Conservation (phyloP, 2,329 filamentous ascomycete species). For the Penicillium sp. region DNA sequence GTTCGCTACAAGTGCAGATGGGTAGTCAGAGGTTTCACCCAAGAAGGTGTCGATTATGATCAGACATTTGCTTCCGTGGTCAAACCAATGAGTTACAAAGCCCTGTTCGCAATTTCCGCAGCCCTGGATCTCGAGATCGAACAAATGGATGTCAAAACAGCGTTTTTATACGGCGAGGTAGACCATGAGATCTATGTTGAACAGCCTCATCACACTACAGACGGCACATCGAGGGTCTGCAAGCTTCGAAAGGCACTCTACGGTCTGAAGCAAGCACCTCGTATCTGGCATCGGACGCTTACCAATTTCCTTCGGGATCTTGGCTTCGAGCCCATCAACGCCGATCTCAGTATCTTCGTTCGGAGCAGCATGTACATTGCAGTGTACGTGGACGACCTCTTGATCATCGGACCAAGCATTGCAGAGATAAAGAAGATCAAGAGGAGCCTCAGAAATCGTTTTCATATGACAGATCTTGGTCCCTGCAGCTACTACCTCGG, state of each 20-base stretch:
- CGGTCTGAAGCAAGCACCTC: neutral
- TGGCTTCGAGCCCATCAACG: neutral
- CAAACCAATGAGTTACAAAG: conserved; percentile 20
- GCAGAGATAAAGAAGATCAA: neutral
- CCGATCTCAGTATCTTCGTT: neutral
- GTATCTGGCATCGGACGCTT: conserved; percentile 6
- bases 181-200: conserved; percentile 14
- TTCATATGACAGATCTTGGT: conserved; percentile 1
- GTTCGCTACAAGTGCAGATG: conserved; percentile 26
- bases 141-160: conserved; percentile 34
- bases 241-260: neutral
- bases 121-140: conserved; percentile 24
- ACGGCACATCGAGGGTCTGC: conserved; percentile 5
- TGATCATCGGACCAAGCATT: neutral
- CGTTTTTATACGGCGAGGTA: conserved; percentile 19
- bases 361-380: conserved; percentile 7
- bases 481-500: neutral
- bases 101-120: conserved; percentile 24
- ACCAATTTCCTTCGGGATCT: neutral
- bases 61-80: conserved; percentile 29
- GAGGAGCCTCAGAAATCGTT: neutral
- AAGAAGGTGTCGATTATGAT: conserved; percentile 29
- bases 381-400: conserved; percentile 5
- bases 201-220: neutral
- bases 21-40: conserved; percentile 27